A percentile compares a stretch with the other conserved stretches of the same genome.
phyloP scores from a whole-genome alignment of 2,329 filamentous ascomycete genomes.

The Lecanicillium sp. region DNA sequence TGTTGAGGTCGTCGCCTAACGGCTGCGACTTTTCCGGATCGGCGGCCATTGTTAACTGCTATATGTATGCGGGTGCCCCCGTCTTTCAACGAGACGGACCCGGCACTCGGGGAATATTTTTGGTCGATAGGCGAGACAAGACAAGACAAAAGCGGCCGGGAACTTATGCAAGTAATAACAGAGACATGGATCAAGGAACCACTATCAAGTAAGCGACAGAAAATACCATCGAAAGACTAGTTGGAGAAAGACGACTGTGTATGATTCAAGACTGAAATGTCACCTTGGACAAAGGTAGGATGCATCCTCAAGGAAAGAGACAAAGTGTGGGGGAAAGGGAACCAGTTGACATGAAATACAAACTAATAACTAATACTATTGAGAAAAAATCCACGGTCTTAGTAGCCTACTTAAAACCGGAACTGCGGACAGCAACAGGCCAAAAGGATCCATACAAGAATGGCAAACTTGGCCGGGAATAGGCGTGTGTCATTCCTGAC shows the following conservation, averaged over 20 bases:
- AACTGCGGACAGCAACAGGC: background rate
- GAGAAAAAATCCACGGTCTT: background rate
- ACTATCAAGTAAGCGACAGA: background rate
- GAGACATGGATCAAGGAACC: background rate
- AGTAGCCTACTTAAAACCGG: constrained; percentile 1
- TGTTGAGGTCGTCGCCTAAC: background rate
- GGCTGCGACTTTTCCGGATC: background rate
- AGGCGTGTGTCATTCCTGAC: background rate
- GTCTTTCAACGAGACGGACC: too few species aligned
- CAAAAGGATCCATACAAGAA: background rate
- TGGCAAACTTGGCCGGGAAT: background rate
- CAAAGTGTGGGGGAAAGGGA: background rate
- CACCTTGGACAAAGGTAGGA: too few species aligned
- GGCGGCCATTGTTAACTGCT: background rate
- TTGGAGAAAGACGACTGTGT: too few species aligned
- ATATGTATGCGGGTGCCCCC: background rate
- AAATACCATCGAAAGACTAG: too few species aligned
- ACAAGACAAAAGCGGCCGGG: too few species aligned
- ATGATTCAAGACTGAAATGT: too few species aligned
- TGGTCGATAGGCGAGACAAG: too few species aligned
- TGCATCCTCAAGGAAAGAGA: background rate
- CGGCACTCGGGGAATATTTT: too few species aligned
- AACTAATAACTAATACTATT: background rate
- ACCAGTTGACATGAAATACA: background rate
- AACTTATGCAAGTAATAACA: background rate